phyloP scores from a whole-genome alignment of 1,284 basidiomycete species.

The Cutaneotrichosporon spelunceum region DNA sequence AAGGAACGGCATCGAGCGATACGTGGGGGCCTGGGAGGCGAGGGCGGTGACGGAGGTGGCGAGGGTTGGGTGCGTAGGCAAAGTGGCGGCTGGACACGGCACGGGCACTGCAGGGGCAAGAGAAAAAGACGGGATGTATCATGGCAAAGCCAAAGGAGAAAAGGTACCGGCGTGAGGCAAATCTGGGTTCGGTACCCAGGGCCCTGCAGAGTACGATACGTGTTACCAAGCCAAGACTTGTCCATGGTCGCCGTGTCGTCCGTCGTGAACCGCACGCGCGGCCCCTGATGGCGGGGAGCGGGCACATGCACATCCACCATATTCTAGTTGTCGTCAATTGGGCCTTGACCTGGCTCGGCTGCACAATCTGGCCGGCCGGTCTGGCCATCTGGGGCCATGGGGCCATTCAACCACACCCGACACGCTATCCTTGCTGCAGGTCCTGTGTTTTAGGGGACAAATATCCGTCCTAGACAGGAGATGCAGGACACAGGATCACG shows the following conservation, averaged over 20 bases:
- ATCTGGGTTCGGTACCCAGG: not conserved
- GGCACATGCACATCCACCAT: conserved; percentile 8
- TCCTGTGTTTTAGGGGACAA: no score
- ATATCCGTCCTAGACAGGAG: no score
- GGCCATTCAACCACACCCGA: not conserved
- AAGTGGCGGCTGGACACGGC: not conserved
- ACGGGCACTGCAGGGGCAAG: not conserved
- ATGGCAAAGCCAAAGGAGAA: not conserved
- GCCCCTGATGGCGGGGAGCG: conserved; percentile 26
- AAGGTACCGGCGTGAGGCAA: not conserved
- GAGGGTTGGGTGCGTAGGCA: no score
- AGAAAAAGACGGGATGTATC: not conserved
- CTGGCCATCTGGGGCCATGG: no score
- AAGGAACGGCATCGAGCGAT: not conserved
- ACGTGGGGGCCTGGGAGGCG: not conserved
- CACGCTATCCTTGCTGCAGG: no score
- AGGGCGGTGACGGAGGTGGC: no score
- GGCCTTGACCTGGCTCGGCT: not conserved
- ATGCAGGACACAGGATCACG: no score
- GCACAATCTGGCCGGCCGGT: not conserved
- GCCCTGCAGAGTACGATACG: not conserved
- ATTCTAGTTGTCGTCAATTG: conserved; percentile 1
- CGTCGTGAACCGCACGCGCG: conserved; percentile 9
- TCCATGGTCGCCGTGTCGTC: not conserved
- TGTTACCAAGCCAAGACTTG: not conserved